Evolutionary conservation across 768 basidiomycete species (phyloP).

Genomic region (Lentinula lateritia): DNA sequence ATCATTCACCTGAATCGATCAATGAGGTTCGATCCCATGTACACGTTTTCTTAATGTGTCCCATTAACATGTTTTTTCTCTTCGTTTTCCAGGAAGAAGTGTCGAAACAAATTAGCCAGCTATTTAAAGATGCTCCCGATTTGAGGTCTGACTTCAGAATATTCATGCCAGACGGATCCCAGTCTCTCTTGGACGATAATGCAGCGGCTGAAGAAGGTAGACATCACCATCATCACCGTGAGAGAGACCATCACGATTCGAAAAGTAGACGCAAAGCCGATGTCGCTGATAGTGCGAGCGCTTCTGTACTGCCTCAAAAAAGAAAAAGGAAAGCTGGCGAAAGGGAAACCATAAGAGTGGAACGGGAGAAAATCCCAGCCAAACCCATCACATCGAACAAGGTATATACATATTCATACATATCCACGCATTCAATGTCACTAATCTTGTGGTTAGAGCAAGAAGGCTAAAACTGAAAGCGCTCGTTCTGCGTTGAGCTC

Average conservation of each 20-base stretch:
- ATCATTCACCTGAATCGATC: slow-evolving; percentile 52
- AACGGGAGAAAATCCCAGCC: slow-evolving; percentile 22
- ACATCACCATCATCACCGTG: slow-evolving; percentile 16
- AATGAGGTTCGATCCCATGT: slow-evolving; percentile 41
- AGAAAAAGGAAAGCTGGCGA: slow-evolving; percentile 62
- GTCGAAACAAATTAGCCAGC: slow-evolving; percentile 55
- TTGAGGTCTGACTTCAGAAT: slow-evolving; percentile 67
- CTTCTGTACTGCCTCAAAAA: slow-evolving; percentile 52
- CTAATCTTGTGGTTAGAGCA: slow-evolving; percentile 15
- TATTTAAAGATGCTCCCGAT: slow-evolving; percentile 76
- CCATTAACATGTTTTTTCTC: background rate
- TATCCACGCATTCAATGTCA: background rate
- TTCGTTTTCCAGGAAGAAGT: slow-evolving; percentile 50
- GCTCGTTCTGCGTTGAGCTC: background rate
- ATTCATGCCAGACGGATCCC: slow-evolving; percentile 65
- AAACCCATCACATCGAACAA: slow-evolving; percentile 30
- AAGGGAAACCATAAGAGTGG: slow-evolving; percentile 28
- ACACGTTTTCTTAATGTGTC: slow-evolving; percentile 10
- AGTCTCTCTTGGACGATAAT: slow-evolving; percentile 41
- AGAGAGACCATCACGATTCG: slow-evolving; percentile 17
- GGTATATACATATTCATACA: slow-evolving; percentile 17
- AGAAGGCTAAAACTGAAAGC: slow-evolving; percentile 25
- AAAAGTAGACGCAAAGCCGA: slow-evolving; percentile 45
- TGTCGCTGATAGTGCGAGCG: slow-evolving; percentile 24
- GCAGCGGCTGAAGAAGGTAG: background rate